Evolutionary conservation across 169 alveolate species (phyloP).

Genomic region (Plasmodium gonderi): DNA sequence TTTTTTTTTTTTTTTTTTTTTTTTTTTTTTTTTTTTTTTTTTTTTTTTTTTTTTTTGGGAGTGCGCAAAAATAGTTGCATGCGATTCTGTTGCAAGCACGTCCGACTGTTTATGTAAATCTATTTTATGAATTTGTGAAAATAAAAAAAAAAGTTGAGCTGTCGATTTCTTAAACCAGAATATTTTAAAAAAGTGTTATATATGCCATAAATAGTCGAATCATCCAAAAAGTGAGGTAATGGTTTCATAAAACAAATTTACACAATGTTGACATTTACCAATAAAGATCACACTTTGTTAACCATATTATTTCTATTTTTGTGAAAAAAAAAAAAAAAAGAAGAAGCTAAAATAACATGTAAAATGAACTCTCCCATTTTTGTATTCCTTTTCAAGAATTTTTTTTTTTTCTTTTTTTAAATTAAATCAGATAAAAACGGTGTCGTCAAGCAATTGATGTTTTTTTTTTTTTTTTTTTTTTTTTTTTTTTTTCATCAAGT

Average conservation of each 20-base stretch:
- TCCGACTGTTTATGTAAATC: neutral
- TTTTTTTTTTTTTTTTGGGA: neutral
- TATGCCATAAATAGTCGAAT: neutral
- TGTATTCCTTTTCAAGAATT: neutral
- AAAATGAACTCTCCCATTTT: neutral
- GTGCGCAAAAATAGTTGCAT: conserved; percentile 9
- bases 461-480: too few relatives aligned
- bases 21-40: neutral
- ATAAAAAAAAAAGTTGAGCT: neutral
- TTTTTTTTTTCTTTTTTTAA: neutral
- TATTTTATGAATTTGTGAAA: neutral
- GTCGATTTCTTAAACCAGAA: conserved; percentile 6
- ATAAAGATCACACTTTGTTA: too few relatives aligned
- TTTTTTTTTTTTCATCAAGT: too few relatives aligned
- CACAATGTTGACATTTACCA: too few relatives aligned
- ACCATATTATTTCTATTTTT: too few relatives aligned
- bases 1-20: neutral
- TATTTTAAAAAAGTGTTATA: neutral
- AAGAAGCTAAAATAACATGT: too few relatives aligned
- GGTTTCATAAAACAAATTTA: too few relatives aligned
- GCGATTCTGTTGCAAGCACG: conserved; percentile 4
- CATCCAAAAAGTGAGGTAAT: neutral
- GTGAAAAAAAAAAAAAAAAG: neutral
- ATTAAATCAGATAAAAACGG: neutral
- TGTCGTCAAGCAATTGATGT: neutral